phyloP scores from a whole-genome alignment of 805 yeast genomes.

The Middelhovenomyces tepae region DNA sequence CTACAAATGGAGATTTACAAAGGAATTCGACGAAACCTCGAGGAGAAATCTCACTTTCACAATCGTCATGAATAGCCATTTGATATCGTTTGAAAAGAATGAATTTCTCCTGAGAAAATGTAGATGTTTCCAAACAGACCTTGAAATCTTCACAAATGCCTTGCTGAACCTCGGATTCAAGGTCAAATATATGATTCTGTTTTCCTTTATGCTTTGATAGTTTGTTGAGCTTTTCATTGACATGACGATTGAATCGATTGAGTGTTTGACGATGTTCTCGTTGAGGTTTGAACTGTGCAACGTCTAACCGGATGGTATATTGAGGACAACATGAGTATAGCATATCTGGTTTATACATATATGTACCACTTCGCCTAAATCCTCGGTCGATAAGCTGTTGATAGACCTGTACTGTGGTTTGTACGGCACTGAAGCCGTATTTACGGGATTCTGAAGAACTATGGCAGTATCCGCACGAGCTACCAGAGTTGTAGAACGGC shows the following conservation, averaged over 20 bases:
- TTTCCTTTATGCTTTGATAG: slow-evolving; percentile 14
- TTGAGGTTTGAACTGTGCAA: slow-evolving; percentile 36
- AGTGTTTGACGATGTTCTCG: slow-evolving; percentile 63
- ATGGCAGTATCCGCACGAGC: slow-evolving; percentile 80
- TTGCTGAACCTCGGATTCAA: slow-evolving; percentile 29
- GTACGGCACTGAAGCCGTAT: slow-evolving; percentile 32
- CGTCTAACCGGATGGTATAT: slow-evolving; percentile 64
- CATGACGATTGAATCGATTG: slow-evolving; percentile 42
- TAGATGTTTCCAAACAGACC: slow-evolving; percentile 45
- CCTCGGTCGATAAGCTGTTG: slow-evolving; percentile 64
- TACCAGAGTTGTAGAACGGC: too few species aligned
- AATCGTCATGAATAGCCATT: slow-evolving; percentile 56
- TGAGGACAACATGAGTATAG: slow-evolving; percentile 69
- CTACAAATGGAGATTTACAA: slow-evolving; percentile 55
- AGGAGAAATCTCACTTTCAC: slow-evolving; percentile 35
- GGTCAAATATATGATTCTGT: slow-evolving; percentile 22
- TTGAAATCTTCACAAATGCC: slow-evolving; percentile 30
- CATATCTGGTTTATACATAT: slow-evolving; percentile 57
- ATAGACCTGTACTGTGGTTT: slow-evolving; percentile 45
- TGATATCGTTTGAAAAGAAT: slow-evolving; percentile 52
- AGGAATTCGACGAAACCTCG: slow-evolving; percentile 54
- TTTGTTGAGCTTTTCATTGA: slow-evolving; percentile 11
- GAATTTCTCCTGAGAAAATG: slow-evolving; percentile 49
- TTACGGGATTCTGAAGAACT: slow-evolving; percentile 26
- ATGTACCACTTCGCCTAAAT: slow-evolving; percentile 69